A percentile compares a stretch with the other conserved stretches of the same genome.
These are phyloP conservation scores for Calonectria multiphialidica DNA, from an alignment of 2,329 filamentous ascomycete genomes.

Conservation along the genomic window DNA sequence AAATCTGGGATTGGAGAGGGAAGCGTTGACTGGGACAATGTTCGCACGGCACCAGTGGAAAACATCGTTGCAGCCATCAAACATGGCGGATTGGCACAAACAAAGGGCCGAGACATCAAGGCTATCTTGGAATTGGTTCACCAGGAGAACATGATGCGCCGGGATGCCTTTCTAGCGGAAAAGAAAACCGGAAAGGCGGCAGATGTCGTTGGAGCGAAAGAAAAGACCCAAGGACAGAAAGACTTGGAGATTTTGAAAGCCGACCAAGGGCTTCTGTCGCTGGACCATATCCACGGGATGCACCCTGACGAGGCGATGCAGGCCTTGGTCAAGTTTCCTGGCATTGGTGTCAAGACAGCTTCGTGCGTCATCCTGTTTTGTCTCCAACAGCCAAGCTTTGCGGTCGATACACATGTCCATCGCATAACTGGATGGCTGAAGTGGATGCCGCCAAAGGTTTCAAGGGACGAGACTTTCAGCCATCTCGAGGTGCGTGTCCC, in stretches of 20 bases:
- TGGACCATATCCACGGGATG: conserved; percentile 45
- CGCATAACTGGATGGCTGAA: conserved; percentile 42
- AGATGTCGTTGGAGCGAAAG: conserved; percentile 31
- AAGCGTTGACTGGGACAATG: conserved; percentile 43
- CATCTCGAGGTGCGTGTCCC: conserved; percentile 43
- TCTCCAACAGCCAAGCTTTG: conserved; percentile 43
- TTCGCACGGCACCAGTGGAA: conserved; percentile 39
- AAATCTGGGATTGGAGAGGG: conserved; percentile 41
- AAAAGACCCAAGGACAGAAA: conserved; percentile 43
- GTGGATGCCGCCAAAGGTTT: conserved; percentile 43
- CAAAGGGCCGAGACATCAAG: conserved; percentile 44
- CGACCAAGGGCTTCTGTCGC: conserved; percentile 40
- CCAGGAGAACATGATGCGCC: conserved; percentile 38
- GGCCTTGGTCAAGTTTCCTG: conserved; percentile 42
- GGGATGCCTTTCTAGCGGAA: conserved; percentile 40
- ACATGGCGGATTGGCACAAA: conserved; percentile 59
- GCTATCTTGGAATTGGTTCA: conserved; percentile 41
- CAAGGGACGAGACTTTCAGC: conserved; percentile 42
- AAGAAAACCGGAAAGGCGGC: conserved; percentile 32
- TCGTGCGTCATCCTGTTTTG: conserved; percentile 45
- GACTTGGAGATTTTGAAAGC: conserved; percentile 43
- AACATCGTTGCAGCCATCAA: conserved; percentile 71
- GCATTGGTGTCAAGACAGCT: conserved; percentile 44
- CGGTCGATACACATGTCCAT: conserved; percentile 44
- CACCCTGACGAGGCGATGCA: conserved; percentile 43